Evolutionary conservation across 257 asterid species (phyloP).

Genomic region (Solanum medicagineum): DNA sequence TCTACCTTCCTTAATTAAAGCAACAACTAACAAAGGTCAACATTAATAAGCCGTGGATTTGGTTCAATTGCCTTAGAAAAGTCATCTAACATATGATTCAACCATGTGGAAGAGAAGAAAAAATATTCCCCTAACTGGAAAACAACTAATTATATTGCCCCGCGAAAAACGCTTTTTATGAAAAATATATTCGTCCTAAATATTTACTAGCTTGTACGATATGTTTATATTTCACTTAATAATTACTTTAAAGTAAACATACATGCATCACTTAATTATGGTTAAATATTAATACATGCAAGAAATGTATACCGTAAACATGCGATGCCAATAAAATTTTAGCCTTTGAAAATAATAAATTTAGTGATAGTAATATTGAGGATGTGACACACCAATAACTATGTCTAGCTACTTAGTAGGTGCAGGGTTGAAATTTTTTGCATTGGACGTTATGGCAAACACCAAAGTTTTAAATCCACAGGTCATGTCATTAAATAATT

Average conservation of each 20-base stretch:
- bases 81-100: neutral
- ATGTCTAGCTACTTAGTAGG: neutral
- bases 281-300: neutral
- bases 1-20: neutral
- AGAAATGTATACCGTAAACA: neutral
- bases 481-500: neutral
- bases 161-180: neutral
- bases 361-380: neutral
- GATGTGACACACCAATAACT: constrained; percentile 3
- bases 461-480: neutral
- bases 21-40: neutral
- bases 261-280: neutral
- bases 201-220: no score
- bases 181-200: neutral
- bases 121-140: neutral
- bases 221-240: no score
- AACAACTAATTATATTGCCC: neutral
- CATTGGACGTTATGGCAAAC: neutral
- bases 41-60: neutral
- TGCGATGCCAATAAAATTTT: neutral
- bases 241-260: neutral
- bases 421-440: neutral
- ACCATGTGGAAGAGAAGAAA: constrained; percentile 5
- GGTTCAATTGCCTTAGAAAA: neutral
- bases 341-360: neutral